Conservation (phyloP, 2,329 filamentous ascomycete genomes). For the Pseudopithomyces chartarum region DNA sequence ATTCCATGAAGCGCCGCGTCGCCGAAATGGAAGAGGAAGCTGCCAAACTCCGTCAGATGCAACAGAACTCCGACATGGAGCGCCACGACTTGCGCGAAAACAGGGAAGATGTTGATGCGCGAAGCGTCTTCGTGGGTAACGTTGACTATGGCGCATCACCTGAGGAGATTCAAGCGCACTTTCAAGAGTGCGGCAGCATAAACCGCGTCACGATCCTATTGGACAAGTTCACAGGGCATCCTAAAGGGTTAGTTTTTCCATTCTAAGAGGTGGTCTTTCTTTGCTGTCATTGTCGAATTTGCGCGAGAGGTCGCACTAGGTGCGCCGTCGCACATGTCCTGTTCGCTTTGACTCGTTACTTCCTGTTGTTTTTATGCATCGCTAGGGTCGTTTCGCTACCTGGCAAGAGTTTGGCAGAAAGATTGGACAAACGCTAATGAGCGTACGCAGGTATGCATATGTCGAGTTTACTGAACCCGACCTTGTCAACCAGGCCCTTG, state of each 20-base stretch:
- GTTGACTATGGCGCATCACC: constrained; percentile 97
- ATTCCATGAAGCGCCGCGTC: constrained; percentile 59
- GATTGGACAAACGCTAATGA: constrained; percentile 56
- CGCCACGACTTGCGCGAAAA: constrained; percentile 83
- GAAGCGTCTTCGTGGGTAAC: constrained; percentile 98
- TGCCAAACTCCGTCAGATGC: constrained; percentile 60
- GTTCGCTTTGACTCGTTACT: background rate
- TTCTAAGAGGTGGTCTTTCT: constrained; percentile 46
- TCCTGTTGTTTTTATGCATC: constrained; percentile 12
- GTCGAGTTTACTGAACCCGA: constrained; percentile 96
- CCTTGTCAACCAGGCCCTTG: constrained; percentile 88
- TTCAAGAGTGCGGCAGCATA: constrained; percentile 95
- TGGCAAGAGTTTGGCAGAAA: constrained; percentile 60
- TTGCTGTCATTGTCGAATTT: constrained; percentile 22
- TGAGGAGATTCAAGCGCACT: constrained; percentile 97
- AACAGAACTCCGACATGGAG: constrained; percentile 76
- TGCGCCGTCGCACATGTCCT: constrained; percentile 4
- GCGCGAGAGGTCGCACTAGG: constrained; percentile 5
- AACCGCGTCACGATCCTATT: constrained; percentile 97
- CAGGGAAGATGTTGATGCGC: constrained; percentile 92
- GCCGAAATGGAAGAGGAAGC: constrained; percentile 65
- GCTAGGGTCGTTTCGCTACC: constrained; percentile 54
- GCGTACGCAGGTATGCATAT: constrained; percentile 83
- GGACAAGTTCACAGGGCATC: constrained; percentile 98
- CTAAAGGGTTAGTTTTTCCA: constrained; percentile 80